phyloP scores from a whole-genome alignment of 2,329 filamentous ascomycete species.

The Fusarium gaditjirri region DNA sequence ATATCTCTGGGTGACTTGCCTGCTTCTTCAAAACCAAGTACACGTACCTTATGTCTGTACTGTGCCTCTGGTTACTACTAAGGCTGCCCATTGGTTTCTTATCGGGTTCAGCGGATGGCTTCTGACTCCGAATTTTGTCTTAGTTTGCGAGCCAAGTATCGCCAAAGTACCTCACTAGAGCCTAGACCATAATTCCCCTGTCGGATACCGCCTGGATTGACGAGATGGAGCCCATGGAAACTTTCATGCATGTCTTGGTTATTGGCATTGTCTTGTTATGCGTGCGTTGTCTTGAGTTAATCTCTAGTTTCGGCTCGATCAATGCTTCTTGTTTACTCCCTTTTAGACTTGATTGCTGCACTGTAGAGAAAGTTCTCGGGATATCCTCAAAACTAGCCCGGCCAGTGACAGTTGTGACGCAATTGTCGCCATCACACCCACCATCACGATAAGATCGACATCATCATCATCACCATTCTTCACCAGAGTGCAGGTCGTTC shows the following conservation, averaged over 20 bases:
- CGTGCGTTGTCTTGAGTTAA: background rate
- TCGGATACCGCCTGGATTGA: background rate
- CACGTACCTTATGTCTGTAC: conserved; percentile 12
- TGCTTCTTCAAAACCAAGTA: conserved; percentile 1
- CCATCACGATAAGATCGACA: conserved; percentile 27
- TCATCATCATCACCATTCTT: conserved; percentile 35
- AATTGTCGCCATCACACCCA: conserved; percentile 30
- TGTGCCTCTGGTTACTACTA: conserved; percentile 19
- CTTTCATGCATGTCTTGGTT: conserved; percentile 30
- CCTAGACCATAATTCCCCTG: conserved; percentile 10
- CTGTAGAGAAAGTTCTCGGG: background rate
- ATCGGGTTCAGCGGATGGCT: conserved; percentile 27
- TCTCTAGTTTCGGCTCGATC: background rate
- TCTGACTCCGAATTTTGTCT: conserved; percentile 4
- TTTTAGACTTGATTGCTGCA: background rate
- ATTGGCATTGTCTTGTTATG: conserved; percentile 11
- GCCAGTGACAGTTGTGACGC: conserved; percentile 27
- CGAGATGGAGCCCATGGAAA: conserved; percentile 15
- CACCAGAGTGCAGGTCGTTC: conserved; percentile 1
- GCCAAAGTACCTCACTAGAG: conserved; percentile 18
- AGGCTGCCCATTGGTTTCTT: conserved; percentile 26
- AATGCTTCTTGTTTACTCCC: background rate
- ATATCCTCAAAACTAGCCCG: background rate
- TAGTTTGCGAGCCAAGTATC: conserved; percentile 25
- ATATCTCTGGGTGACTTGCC: background rate